Conservation (phyloP, 208 protist genomes). For the Sergeia podlipaevii region DNA sequence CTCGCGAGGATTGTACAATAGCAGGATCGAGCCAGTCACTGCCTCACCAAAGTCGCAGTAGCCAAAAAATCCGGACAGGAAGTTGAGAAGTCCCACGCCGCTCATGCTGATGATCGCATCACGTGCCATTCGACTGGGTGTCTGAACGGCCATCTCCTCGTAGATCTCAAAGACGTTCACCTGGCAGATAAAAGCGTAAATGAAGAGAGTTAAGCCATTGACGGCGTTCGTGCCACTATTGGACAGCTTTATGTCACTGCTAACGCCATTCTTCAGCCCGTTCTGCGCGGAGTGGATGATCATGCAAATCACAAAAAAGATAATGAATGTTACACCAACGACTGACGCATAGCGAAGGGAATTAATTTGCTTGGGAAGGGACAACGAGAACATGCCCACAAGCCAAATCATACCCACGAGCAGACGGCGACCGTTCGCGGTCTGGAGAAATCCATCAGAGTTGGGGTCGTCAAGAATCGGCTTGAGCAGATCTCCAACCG, state of each 20-base stretch:
- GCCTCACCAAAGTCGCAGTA: conserved; percentile 67
- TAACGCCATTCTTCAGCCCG: conserved; percentile 28
- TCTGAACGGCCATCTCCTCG: conserved; percentile 52
- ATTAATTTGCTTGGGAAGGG: conserved; percentile 85
- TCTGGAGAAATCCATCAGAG: conserved; percentile 39
- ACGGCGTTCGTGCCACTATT: conserved; percentile 39
- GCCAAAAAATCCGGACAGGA: conserved; percentile 69
- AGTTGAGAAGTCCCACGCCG: conserved; percentile 47
- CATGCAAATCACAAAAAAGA: conserved; percentile 76
- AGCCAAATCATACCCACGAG: conserved; percentile 47
- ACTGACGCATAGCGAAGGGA: conserved; percentile 79
- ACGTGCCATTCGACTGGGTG: conserved; percentile 36
- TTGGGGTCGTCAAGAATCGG: conserved; percentile 35
- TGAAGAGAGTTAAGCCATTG: conserved; percentile 64
- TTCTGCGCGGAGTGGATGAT: conserved; percentile 58
- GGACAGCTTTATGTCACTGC: conserved; percentile 24
- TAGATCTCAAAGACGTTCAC: conserved; percentile 78
- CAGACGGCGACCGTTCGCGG: conserved; percentile 32
- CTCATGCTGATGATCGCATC: conserved; percentile 58
- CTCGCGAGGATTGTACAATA: conserved; percentile 39
- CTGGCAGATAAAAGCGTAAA: conserved; percentile 81
- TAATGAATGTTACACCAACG: conserved; percentile 61
- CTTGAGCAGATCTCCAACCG: conserved; percentile 55
- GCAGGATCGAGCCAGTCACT: conserved; percentile 52
- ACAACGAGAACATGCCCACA: conserved; percentile 65